Evolutionary conservation across 2,329 filamentous ascomycete species (phyloP).

Genomic region (Ceratocystis papillata): DNA sequence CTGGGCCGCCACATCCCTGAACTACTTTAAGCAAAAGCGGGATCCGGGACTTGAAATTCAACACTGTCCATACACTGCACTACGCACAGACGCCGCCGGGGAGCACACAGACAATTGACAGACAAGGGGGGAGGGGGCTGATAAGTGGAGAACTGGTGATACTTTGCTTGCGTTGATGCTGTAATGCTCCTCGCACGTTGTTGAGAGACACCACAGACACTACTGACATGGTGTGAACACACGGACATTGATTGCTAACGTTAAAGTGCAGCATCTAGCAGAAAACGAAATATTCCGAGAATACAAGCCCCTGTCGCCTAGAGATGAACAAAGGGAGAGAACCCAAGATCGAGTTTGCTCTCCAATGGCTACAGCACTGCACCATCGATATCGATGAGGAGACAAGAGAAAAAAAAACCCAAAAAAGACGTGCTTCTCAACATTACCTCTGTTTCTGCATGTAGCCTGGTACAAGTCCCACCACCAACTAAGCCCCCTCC

Average conservation of each 20-base stretch:
- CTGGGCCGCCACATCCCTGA: conserved; percentile 13
- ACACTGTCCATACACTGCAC: not conserved
- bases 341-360: no score
- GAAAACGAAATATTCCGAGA: not conserved
- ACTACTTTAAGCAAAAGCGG: not conserved
- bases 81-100: conserved; percentile 3
- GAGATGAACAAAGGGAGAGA: not conserved
- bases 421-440: not conserved
- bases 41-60: conserved; percentile 12
- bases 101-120: conserved; percentile 12
- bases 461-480: conserved; percentile 1
- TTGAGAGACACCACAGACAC: conserved; percentile 1
- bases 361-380: not conserved
- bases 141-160: conserved; percentile 1
- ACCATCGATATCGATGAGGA: not conserved
- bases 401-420: not conserved
- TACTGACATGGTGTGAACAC: not conserved
- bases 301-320: not conserved
- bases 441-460: not conserved
- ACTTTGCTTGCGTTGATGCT: conserved; percentile 1
- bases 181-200: not conserved
- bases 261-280: not conserved
- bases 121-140: not conserved
- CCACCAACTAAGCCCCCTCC: no score
- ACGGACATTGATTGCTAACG: not conserved